Evolutionary conservation across 2,329 filamentous ascomycete genomes (phyloP), one percentile per base, ranked within the genome.

Genomic region (Ceratocystis ficicola): DNA sequence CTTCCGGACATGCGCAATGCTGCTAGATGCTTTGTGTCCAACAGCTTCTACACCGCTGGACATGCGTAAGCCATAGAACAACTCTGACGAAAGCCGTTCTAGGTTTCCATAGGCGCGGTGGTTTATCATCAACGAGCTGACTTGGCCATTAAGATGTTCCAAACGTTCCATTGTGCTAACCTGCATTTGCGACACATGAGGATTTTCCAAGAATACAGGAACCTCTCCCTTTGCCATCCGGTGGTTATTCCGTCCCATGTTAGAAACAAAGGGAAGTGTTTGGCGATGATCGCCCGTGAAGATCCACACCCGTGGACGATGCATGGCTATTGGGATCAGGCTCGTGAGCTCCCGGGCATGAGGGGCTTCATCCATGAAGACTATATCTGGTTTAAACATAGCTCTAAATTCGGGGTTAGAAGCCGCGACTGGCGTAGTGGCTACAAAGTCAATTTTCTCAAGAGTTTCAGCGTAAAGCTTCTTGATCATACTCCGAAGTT

Each of bases 311-410:
- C 73, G 68, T 0, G 78, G 77, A 1, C 73, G 72, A 60, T 76
- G 79, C 32, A 74, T 76, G 0, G 77, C 77, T 22, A 80, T 71
- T 0, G 78, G 73, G 1, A 80, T 79, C 20, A 80, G 69, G 0
- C 76, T 76, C 0, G 78, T 79, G 0, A 80, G 70, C 68, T 80
- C 78, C 17, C 78, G 71, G 0, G 77, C 77, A 57, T 80, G 78
- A 0, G 77, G 76, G 0, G 77, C 76, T 73, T 95, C 90, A 55
- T 92, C 90, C 69, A 95, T 89, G 72, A 95, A 92, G 0, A 94
- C 84, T 69, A 95, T 86, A 70, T 94, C 88, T 0, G 90, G 89
- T 69, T 88, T 86, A 41, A 91, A 90, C 5, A 90, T 71, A 1
- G 71, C 73, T 0, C 73, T 69, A 44, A 80, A 77, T 0, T 71